phyloP scores from a whole-genome alignment of 495 filamentous ascomycete species.

The Rhizodiscina lignyota region DNA sequence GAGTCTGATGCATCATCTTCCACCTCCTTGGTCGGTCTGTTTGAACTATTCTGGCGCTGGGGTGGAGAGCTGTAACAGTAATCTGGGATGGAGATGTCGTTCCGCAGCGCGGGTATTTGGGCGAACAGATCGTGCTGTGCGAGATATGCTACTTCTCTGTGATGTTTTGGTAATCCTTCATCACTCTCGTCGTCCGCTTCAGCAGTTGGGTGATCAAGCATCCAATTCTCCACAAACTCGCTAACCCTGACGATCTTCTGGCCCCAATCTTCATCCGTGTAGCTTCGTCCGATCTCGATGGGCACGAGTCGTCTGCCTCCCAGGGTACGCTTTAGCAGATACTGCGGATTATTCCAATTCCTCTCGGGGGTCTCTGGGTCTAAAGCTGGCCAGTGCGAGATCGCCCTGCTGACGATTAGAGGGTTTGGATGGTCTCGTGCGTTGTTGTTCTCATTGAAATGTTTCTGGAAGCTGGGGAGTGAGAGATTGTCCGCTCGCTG shows the following conservation, averaged over 20 bases:
- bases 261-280: conserved; percentile 74
- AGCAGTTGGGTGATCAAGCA: conserved; percentile 18
- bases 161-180: neutral
- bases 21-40: too few relatives aligned
- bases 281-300: conserved; percentile 76
- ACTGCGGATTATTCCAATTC: conserved; percentile 56
- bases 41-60: neutral
- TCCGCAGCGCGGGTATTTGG: conserved; percentile 62
- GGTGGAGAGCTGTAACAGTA: conserved; percentile 63
- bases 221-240: conserved; percentile 49
- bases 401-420: conserved; percentile 47
- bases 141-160: conserved; percentile 55
- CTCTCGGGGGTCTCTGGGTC: conserved; percentile 21
- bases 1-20: conserved; percentile 11
- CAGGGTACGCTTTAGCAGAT: conserved; percentile 62
- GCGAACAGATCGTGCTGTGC: conserved; percentile 79
- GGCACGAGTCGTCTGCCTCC: conserved; percentile 67
- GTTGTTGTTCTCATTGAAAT: too few relatives aligned
- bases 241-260: conserved; percentile 66
- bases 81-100: conserved; percentile 69
- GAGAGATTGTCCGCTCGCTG: too few relatives aligned
- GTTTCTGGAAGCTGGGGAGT: too few relatives aligned
- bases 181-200: conserved; percentile 2
- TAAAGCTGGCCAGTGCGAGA: conserved; percentile 68
- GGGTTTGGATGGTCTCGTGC: conserved; percentile 50